Base-by-base conservation (phyloP, 1,284 basidiomycete species). In the Cutaneotrichosporon sp. region DNA sequence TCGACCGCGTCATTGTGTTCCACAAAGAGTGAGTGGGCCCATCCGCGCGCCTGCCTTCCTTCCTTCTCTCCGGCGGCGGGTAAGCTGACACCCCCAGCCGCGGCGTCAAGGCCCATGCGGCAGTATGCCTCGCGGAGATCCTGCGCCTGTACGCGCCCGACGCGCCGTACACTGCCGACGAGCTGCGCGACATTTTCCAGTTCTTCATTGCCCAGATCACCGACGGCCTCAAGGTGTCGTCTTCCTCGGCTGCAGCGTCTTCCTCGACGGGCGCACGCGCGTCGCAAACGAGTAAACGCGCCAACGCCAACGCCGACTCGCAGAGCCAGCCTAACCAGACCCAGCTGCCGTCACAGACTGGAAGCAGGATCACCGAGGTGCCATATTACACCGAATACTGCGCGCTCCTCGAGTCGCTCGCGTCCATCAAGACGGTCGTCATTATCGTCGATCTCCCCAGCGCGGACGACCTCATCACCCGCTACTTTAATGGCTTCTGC, bases 111-210 rank as follows among this genome's bases (percentile, higher is more conserved):
- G 92, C 91, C 0, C 89, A 88, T 63, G 84, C 88, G 5, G 92
- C 91, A 0, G 96, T 91, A 74, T 97, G 92, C 75, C 81, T 99
- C 17, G 91, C 92, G 2, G 93, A 99, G 73, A 79, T 97, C 55
- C 83, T 99, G 46, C 78, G 91, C 35, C 81, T 98, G 43, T 97
- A 92, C 72, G 96, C 96, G 1, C 96, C 96, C 2, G 90, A 97
- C 69, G 94, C 96, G 26, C 96, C 96, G 10, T 98, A 94, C 72
- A 93, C 86, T 4, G 84, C 85, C 46, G 76, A 80, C 44, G 89
- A 97, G 72, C 83, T 97, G 37, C 74, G 77, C 59, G 90, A 94
- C 73, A 92, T 97, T 68, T 97, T 97, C 76, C 83, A 90, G 66
- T 97, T 97, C 80, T 89, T 96, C 79, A 84, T 91, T 68, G 80